These are phyloP conservation scores for Collybiopsis luxurians DNA, from an alignment of 768 basidiomycete species.

Conservation along the genomic window DNA sequence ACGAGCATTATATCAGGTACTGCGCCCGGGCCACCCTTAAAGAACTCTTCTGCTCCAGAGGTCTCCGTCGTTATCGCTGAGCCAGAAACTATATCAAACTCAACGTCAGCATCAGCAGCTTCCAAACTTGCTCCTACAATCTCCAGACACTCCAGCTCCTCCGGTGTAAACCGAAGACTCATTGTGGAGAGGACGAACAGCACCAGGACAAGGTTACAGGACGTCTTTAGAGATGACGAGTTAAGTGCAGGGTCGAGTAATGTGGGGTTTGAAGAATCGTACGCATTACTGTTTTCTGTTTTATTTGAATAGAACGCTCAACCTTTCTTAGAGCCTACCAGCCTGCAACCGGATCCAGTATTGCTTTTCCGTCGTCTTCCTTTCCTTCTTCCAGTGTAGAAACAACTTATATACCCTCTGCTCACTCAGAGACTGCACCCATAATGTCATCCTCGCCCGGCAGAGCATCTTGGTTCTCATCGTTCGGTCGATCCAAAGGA, in stretches of 20 bases:
- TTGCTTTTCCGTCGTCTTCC: neutral
- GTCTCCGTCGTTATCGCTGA: conserved; percentile 8
- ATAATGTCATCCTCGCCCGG: neutral
- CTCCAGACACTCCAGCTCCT: neutral
- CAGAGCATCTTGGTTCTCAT: conserved; percentile 28
- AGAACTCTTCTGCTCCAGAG: conserved; percentile 7
- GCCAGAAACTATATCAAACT: conserved; percentile 3
- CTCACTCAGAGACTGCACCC: neutral
- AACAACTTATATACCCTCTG: neutral
- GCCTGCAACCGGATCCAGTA: neutral
- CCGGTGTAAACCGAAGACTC: neutral
- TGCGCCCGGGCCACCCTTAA: neutral
- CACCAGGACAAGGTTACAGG: conserved; percentile 4
- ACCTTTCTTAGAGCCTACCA: neutral
- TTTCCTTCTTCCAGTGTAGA: neutral
- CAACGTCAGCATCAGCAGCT: neutral
- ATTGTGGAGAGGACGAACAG: neutral
- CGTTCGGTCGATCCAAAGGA: conserved; percentile 26
- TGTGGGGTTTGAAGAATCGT: neutral
- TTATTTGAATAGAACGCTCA: neutral
- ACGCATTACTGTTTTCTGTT: neutral
- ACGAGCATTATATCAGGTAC: neutral
- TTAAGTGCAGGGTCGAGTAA: neutral
- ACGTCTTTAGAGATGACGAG: neutral
- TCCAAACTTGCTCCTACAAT: neutral